phyloP scores from a whole-genome alignment of 441 rosid genomes.

The Bruguiera hainesii region DNA sequence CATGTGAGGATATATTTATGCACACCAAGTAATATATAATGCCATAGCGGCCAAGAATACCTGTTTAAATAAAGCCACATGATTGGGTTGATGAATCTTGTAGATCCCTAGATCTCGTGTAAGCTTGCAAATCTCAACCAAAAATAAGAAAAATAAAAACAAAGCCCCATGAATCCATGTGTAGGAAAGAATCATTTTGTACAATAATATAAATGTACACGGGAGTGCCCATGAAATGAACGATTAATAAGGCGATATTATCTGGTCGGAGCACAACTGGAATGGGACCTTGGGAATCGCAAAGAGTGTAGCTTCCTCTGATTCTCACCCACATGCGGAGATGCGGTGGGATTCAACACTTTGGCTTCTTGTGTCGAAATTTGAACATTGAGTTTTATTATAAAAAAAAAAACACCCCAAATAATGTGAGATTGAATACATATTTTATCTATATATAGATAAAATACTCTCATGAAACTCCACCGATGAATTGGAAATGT shows the following conservation, averaged over 20 bases:
- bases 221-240: slow-evolving; percentile 23
- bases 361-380: slow-evolving; percentile 15
- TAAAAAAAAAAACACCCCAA: too few relatives aligned
- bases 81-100: slow-evolving; percentile 34
- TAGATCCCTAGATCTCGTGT: slow-evolving; percentile 35
- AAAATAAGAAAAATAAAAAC: slow-evolving; percentile 3
- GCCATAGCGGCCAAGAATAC: slow-evolving; percentile 21
- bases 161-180: slow-evolving; percentile 27
- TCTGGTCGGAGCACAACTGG: slow-evolving; percentile 23
- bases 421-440: too few relatives aligned
- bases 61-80: slow-evolving; percentile 24
- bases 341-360: slow-evolving; percentile 34
- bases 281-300: slow-evolving; percentile 41
- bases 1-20: slow-evolving; percentile 28
- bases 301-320: slow-evolving; percentile 7
- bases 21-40: slow-evolving; percentile 15
- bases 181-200: slow-evolving; percentile 32
- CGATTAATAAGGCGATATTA: slow-evolving; percentile 9
- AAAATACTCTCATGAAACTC: not conserved
- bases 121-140: slow-evolving; percentile 16
- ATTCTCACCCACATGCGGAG: slow-evolving; percentile 41
- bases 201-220: slow-evolving; percentile 14
- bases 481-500: slow-evolving; percentile 24
- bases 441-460: too few relatives aligned
- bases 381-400: not conserved